Conservation (phyloP, 2,329 filamentous ascomycete species). For the Blastomyces silverae region DNA sequence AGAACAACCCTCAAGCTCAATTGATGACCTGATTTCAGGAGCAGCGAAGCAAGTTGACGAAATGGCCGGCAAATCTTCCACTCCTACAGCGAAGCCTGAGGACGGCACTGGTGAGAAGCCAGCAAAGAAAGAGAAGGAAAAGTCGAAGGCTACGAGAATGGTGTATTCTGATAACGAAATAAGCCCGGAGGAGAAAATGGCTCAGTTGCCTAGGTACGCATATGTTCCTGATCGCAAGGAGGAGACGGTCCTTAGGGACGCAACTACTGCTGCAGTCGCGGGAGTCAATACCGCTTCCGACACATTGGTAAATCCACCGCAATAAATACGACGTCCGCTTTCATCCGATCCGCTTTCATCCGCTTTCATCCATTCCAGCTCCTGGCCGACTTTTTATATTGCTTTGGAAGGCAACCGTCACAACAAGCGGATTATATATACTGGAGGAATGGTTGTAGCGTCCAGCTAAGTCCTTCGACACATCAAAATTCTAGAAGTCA, state of each 20-base stretch:
- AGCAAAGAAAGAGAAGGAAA: slow-evolving; percentile 57
- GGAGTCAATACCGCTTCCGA: slow-evolving; percentile 33
- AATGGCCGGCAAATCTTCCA: slow-evolving; percentile 29
- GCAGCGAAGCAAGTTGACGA: slow-evolving; percentile 43
- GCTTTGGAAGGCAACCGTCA: not conserved
- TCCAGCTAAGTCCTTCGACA: slow-evolving; percentile 23
- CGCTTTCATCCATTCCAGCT: not conserved
- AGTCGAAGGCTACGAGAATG: slow-evolving; percentile 60
- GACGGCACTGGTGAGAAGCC: slow-evolving; percentile 49
- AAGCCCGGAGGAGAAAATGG: slow-evolving; percentile 88
- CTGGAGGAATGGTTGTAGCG: slow-evolving; percentile 17
- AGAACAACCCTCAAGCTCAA: slow-evolving; percentile 36
- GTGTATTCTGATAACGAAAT: slow-evolving; percentile 73
- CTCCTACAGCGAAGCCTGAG: slow-evolving; percentile 35
- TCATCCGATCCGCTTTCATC: not conserved
- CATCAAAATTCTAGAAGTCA: slow-evolving; percentile 16
- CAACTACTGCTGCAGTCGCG: slow-evolving; percentile 32
- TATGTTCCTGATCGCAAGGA: slow-evolving; percentile 48
- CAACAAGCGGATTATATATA: slow-evolving; percentile 3
- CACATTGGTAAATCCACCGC: slow-evolving; percentile 31
- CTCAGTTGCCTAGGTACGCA: slow-evolving; percentile 66
- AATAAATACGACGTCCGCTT: slow-evolving; percentile 21
- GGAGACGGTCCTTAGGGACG: slow-evolving; percentile 34
- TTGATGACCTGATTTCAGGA: slow-evolving; percentile 48
- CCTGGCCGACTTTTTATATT: not conserved